These are phyloP conservation scores for Camellia granthamiana DNA, from an alignment of 148 eudicot genomes.

Conservation along the genomic window DNA sequence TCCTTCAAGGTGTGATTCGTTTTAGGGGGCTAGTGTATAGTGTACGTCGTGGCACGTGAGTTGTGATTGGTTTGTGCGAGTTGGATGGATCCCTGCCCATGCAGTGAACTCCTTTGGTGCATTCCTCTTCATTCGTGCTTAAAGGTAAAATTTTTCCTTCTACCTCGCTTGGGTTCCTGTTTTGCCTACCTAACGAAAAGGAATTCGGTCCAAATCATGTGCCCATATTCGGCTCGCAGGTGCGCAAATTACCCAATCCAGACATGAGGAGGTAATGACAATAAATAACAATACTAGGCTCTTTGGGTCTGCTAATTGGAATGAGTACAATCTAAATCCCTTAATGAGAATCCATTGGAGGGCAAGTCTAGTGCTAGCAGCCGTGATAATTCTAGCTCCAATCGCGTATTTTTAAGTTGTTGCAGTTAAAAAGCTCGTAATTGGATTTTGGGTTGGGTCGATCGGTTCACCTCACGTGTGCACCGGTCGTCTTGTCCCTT, in stretches of 20 bases:
- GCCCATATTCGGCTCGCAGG: not conserved
- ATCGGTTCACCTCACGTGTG: not conserved
- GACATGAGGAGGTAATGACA: not conserved
- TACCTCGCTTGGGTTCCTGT: too few species aligned
- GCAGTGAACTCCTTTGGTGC: too few species aligned
- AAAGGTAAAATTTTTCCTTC: too few species aligned
- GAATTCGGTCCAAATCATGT: too few species aligned
- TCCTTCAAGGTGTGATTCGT: too few species aligned
- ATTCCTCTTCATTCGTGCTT: too few species aligned
- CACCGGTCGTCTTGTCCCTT: constrained; percentile 1
- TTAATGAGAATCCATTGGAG: constrained; percentile 21
- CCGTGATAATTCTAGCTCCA: constrained; percentile 1
- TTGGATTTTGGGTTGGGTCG: not conserved
- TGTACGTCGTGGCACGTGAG: too few species aligned
- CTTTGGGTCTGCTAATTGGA: constrained; percentile 14
- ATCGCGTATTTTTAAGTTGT: not conserved
- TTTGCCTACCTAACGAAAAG: too few species aligned
- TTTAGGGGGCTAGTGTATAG: too few species aligned
- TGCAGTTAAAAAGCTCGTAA: not conserved
- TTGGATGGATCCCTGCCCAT: too few species aligned
- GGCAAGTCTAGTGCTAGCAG: not conserved
- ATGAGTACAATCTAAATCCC: constrained; percentile 25
- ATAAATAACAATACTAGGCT: constrained; percentile 20
- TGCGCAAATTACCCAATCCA: not conserved
- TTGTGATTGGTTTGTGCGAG: too few species aligned